A percentile compares a stretch with the other conserved stretches of the same genome.
phyloP scores from a whole-genome alignment of 768 basidiomycete species.

The Exsudoporus frostii region DNA sequence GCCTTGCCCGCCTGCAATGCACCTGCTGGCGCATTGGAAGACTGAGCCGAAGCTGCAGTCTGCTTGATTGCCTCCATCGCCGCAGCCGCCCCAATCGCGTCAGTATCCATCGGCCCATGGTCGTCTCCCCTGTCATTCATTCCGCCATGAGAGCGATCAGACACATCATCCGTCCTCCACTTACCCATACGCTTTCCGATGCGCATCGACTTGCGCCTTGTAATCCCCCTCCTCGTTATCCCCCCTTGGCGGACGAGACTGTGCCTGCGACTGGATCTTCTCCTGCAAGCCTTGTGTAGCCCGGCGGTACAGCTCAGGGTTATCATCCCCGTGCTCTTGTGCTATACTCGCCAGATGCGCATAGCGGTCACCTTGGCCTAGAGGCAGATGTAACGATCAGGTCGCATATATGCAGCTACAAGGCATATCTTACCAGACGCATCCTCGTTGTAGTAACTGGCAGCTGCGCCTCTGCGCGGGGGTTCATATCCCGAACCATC shows the following conservation, averaged over 20 bases:
- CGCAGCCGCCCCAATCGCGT: conserved; percentile 28
- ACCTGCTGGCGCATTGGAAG: conserved; percentile 17
- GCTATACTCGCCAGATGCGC: conserved; percentile 16
- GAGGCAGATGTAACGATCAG: conserved; percentile 4
- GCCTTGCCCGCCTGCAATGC: conserved; percentile 9
- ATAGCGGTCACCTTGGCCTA: conserved; percentile 23
- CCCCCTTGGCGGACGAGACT: not conserved
- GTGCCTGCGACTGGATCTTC: conserved; percentile 18
- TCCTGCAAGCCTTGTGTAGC: conserved; percentile 24
- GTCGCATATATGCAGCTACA: not conserved
- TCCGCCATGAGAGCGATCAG: not conserved
- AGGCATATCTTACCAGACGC: conserved; percentile 1
- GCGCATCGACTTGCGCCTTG: conserved; percentile 24
- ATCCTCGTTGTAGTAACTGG: conserved; percentile 15
- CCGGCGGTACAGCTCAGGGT: conserved; percentile 19
- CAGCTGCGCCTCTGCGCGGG: conserved; percentile 16
- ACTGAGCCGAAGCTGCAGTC: conserved; percentile 7
- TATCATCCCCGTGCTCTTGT: conserved; percentile 10
- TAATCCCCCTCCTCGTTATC: conserved; percentile 13
- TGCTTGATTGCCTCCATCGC: conserved; percentile 33
- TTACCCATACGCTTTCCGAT: conserved; percentile 32
- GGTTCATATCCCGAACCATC: conserved; percentile 10
- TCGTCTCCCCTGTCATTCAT: conserved; percentile 12
- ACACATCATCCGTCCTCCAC: not conserved
- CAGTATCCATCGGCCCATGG: conserved; percentile 25